A percentile compares a stretch with the other conserved stretches of the same genome.
Conservation (phyloP, 2,329 filamentous ascomycete genomes). For the Stylonectria norvegica region DNA sequence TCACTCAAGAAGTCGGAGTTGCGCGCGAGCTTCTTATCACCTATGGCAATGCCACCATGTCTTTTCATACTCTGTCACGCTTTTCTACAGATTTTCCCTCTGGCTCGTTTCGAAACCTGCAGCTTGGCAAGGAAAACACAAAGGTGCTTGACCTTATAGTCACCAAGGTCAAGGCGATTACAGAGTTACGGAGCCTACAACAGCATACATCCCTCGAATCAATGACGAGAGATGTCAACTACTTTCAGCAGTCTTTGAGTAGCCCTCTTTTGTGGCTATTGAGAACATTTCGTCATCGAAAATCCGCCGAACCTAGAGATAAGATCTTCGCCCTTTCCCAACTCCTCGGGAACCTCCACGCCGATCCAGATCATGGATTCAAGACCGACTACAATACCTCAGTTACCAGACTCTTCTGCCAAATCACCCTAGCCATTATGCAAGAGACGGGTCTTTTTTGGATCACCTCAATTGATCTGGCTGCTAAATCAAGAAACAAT, state of each 20-base stretch:
- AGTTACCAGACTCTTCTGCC: constrained; percentile 10
- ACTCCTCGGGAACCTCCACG: constrained; percentile 12
- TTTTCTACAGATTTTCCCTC: not conserved
- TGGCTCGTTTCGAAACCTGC: not conserved
- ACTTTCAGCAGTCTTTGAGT: constrained; percentile 14
- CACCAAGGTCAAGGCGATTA: constrained; percentile 11
- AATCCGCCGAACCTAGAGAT: constrained; percentile 18
- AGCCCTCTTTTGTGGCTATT: constrained; percentile 18
- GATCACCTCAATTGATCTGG: constrained; percentile 16
- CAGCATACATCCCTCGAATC: constrained; percentile 5
- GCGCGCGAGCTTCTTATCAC: constrained; percentile 13
- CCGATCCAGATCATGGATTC: not conserved
- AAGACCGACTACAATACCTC: constrained; percentile 9
- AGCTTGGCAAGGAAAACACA: constrained; percentile 5
- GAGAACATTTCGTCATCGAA: constrained; percentile 14
- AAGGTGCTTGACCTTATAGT: constrained; percentile 13
- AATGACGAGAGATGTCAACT: constrained; percentile 7
- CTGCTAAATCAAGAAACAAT: constrained; percentile 13
- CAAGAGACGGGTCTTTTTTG: constrained; percentile 19
- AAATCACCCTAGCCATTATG: constrained; percentile 11
- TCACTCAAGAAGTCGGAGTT: constrained; percentile 19
- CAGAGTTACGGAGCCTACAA: constrained; percentile 12
- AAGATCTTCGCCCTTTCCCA: constrained; percentile 15
- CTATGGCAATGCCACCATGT: constrained; percentile 13
- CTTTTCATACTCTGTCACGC: constrained; percentile 7